These are phyloP conservation scores for Trichoderma asperellum DNA, from an alignment of 2,329 filamentous ascomycete species.

Conservation along the genomic window DNA sequence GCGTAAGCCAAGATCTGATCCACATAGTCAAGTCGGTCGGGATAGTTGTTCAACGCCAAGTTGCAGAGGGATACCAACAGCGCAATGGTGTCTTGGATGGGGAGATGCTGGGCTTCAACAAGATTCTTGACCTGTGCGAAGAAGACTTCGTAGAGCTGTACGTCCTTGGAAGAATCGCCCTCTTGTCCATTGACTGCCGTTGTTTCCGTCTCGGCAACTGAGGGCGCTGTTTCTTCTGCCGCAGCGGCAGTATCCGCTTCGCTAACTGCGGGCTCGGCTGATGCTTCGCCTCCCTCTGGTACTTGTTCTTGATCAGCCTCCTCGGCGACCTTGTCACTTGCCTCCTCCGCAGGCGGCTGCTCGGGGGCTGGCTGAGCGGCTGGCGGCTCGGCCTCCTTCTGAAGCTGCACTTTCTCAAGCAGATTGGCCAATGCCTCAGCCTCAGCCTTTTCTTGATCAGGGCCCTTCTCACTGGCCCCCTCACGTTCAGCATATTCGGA, in stretches of 20 bases:
- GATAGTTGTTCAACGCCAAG: constrained; percentile 93
- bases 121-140: constrained; percentile 94
- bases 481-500: constrained; percentile 95
- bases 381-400: constrained; percentile 54
- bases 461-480: constrained; percentile 69
- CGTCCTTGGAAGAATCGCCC: constrained; percentile 55
- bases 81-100: constrained; percentile 93
- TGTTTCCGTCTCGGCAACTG: constrained; percentile 43
- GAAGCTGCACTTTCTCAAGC: constrained; percentile 75
- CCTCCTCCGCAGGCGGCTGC: constrained; percentile 38
- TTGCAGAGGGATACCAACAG: constrained; percentile 92
- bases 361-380: constrained; percentile 34
- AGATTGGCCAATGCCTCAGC: constrained; percentile 80
- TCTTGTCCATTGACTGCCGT: constrained; percentile 54
- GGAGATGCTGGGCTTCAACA: constrained; percentile 85
- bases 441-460: constrained; percentile 76
- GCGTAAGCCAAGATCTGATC: constrained; percentile 93
- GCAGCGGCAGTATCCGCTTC: constrained; percentile 29
- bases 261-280: constrained; percentile 36
- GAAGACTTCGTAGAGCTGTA: constrained; percentile 96
- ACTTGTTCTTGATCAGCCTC: constrained; percentile 27
- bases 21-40: constrained; percentile 88
- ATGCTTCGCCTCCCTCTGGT: constrained; percentile 34
- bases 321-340: constrained; percentile 30
- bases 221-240: constrained; percentile 42